phyloP scores from a whole-genome alignment of 106 monocot genomes.

The Chionographis japonica region DNA sequence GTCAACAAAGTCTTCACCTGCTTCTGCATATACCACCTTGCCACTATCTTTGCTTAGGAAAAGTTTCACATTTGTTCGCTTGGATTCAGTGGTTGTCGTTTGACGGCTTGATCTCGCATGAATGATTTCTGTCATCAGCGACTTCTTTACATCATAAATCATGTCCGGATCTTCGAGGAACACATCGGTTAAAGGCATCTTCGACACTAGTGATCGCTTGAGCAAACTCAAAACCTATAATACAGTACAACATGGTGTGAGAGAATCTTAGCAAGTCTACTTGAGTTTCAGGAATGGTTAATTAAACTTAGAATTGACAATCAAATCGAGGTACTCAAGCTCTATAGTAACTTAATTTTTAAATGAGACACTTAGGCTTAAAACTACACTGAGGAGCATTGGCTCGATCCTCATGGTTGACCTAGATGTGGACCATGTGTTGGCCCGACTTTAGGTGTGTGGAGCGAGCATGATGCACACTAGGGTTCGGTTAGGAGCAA shows the following conservation, averaged over 20 bases:
- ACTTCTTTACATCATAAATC: slow-evolving; percentile 1
- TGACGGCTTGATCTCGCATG: slow-evolving; percentile 7
- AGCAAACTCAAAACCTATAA: slow-evolving; percentile 30
- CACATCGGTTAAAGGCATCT: slow-evolving; percentile 23
- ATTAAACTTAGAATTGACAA: too few species aligned
- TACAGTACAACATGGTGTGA: background rate
- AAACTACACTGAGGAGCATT: too few species aligned
- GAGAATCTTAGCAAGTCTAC: background rate
- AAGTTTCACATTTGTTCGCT: slow-evolving; percentile 28
- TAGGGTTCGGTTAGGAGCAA: too few species aligned
- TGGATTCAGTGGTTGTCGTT: background rate
- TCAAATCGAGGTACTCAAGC: too few species aligned
- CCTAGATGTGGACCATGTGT: too few species aligned
- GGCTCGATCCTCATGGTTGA: too few species aligned
- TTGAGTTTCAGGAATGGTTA: too few species aligned
- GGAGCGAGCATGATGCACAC: too few species aligned
- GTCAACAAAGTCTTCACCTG: slow-evolving; percentile 33
- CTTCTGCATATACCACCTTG: slow-evolving; percentile 49
- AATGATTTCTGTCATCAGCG: slow-evolving; percentile 2
- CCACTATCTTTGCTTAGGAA: slow-evolving; percentile 21
- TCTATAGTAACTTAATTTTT: too few species aligned
- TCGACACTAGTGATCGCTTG: slow-evolving; percentile 23
- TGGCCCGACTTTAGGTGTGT: too few species aligned
- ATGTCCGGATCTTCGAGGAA: slow-evolving; percentile 18
- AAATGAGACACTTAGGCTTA: too few species aligned